phyloP scores from a whole-genome alignment of 371 early-diverging fungal genomes.

The Mortierella sp. region DNA sequence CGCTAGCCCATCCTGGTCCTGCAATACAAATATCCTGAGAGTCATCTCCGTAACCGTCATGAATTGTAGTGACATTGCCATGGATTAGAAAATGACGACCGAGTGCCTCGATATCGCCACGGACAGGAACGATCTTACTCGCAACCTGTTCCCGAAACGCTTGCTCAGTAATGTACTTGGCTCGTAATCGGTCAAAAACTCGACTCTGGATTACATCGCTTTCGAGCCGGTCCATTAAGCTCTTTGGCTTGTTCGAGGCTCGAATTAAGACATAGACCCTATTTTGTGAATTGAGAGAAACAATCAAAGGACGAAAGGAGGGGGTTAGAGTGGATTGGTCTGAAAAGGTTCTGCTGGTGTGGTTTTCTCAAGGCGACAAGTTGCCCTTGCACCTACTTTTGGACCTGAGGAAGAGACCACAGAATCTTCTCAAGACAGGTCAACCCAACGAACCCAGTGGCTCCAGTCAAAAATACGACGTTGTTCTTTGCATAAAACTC shows the following conservation, averaged over 20 bases:
- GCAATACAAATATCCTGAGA: slow-evolving; percentile 29
- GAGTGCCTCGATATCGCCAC: slow-evolving; percentile 52
- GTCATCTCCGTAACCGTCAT: slow-evolving; percentile 56
- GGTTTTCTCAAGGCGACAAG: background rate
- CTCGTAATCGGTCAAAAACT: slow-evolving; percentile 1
- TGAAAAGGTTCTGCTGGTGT: background rate
- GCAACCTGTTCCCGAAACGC: slow-evolving; percentile 32
- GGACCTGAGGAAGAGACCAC: slow-evolving; percentile 4
- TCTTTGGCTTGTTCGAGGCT: background rate
- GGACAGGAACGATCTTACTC: slow-evolving; percentile 56
- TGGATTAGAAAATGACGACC: too few species aligned
- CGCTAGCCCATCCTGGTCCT: too few species aligned
- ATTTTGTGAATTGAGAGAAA: background rate
- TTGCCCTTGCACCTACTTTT: background rate
- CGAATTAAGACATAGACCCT: slow-evolving; percentile 2
- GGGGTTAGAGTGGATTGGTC: background rate
- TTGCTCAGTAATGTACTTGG: too few species aligned
- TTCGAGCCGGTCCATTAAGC: background rate
- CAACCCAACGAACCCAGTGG: slow-evolving; percentile 3
- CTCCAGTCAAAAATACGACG: slow-evolving; percentile 8
- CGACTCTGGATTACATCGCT: background rate
- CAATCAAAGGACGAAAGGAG: background rate
- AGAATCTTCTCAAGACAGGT: slow-evolving; percentile 2
- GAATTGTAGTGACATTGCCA: slow-evolving; percentile 21
- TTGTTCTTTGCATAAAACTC: slow-evolving; percentile 6